Evolutionary conservation across 2,329 filamentous ascomycete genomes (phyloP).

Genomic region (Arthroderma uncinatum): DNA sequence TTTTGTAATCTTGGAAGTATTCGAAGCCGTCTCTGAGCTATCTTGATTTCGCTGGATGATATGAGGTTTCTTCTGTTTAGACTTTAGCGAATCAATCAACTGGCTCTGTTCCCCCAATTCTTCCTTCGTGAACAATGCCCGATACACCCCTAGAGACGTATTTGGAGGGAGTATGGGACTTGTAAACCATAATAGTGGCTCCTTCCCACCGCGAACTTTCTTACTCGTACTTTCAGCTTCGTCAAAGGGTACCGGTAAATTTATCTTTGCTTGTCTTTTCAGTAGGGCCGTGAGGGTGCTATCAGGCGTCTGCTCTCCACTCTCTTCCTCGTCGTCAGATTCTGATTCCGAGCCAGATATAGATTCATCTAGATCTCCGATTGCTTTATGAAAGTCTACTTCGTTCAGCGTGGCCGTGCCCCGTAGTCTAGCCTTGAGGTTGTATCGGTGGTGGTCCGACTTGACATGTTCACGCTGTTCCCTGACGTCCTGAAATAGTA

Average conservation of each 20-base stretch:
- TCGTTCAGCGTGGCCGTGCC: constrained; percentile 63
- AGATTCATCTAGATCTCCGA: constrained; percentile 82
- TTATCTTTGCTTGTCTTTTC: constrained; percentile 70
- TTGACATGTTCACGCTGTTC: constrained; percentile 80
- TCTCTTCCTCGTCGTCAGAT: constrained; percentile 52
- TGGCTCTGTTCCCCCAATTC: constrained; percentile 56
- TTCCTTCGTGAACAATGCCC: constrained; percentile 61
- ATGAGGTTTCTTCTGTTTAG: constrained; percentile 64
- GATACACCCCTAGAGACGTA: constrained; percentile 74
- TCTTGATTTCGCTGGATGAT: constrained; percentile 29
- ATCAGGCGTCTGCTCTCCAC: constrained; percentile 35
- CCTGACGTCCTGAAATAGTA: constrained; percentile 58
- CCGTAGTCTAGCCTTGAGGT: constrained; percentile 80
- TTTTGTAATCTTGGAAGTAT: constrained; percentile 45
- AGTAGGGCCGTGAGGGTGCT: constrained; percentile 60
- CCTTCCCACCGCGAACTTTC: constrained; percentile 50
- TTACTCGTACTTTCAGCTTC: constrained; percentile 39
- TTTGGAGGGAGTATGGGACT: constrained; percentile 65
- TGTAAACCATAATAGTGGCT: constrained; percentile 75
- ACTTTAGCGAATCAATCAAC: constrained; percentile 57
- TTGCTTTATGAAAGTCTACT: constrained; percentile 70
- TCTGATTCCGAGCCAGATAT: constrained; percentile 66
- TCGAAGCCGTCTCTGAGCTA: constrained; percentile 27
- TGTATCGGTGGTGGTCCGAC: constrained; percentile 88
- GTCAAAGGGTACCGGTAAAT: constrained; percentile 37